Evolutionary conservation across 2,329 filamentous ascomycete genomes (phyloP).

Genomic region (Furcasterigmium furcatum): DNA sequence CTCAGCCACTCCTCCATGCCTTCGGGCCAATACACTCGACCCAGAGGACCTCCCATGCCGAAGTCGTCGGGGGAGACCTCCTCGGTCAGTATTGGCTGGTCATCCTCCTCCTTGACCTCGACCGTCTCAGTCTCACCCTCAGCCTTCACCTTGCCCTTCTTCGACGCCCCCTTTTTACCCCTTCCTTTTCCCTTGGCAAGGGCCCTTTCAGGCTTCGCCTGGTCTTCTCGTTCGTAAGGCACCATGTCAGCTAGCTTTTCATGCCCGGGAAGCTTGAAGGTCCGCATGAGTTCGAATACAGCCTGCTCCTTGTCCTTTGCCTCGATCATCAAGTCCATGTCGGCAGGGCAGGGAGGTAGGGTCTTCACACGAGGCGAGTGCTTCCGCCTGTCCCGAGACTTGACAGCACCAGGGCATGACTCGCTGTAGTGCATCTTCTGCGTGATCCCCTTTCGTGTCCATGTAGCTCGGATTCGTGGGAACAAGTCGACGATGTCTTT

Average conservation of each 20-base stretch:
- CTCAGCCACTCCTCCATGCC: constrained; percentile 89
- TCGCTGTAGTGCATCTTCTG: constrained; percentile 99
- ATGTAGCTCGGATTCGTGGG: constrained; percentile 76
- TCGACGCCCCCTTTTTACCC: constrained; percentile 29
- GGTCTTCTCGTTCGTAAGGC: constrained; percentile 73
- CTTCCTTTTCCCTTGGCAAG: constrained; percentile 27
- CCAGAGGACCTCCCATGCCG: constrained; percentile 80
- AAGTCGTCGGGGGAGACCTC: constrained; percentile 60
- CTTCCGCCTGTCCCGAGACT: constrained; percentile 74
- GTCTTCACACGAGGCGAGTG: constrained; percentile 77
- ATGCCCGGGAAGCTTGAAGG: constrained; percentile 78
- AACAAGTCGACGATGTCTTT: constrained; percentile 73
- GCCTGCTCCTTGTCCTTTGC: constrained; percentile 98
- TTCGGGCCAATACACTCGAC: constrained; percentile 84
- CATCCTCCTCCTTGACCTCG: constrained; percentile 29
- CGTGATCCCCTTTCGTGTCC: constrained; percentile 77
- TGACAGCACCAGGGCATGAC: constrained; percentile 71
- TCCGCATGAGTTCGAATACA: constrained; percentile 90
- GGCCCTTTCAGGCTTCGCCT: constrained; percentile 57
- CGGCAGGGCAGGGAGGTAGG: constrained; percentile 75
- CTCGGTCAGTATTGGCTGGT: constrained; percentile 33
- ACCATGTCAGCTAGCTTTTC: constrained; percentile 73
- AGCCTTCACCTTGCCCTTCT: constrained; percentile 28
- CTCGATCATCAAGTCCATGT: constrained; percentile 98
- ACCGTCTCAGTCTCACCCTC: constrained; percentile 32